phyloP scores from a whole-genome alignment of 176 grass and related monocot genomes.

The Miscanthus lutarioriparius region DNA sequence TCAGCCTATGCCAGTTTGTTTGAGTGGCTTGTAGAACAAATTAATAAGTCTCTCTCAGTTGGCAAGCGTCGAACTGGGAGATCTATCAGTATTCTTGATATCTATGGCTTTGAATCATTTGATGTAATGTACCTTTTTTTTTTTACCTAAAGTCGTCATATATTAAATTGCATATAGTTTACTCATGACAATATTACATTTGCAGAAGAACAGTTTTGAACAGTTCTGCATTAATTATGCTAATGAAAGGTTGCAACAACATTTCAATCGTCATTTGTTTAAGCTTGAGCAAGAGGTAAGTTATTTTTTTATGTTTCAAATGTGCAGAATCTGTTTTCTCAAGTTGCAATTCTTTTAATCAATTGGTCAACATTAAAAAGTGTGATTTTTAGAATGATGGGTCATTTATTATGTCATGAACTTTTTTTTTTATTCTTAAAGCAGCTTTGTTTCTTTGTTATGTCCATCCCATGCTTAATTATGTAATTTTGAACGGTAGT shows the following conservation, averaged over 20 bases:
- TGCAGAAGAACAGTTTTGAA: constrained; percentile 96
- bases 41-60: constrained; percentile 90
- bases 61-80: constrained; percentile 82
- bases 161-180: constrained; percentile 33
- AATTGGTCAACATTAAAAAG: constrained; percentile 1
- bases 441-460: not conserved
- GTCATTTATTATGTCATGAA: constrained; percentile 5
- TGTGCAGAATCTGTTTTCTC: constrained; percentile 5
- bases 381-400: not conserved
- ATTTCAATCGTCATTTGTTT: constrained; percentile 99
- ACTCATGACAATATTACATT: constrained; percentile 31
- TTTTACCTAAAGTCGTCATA: constrained; percentile 18
- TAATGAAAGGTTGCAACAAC: constrained; percentile 97
- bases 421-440: not conserved
- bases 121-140: constrained; percentile 57
- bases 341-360: not conserved
- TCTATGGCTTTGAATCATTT: constrained; percentile 98
- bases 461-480: not conserved
- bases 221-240: constrained; percentile 99
- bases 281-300: constrained; percentile 93
- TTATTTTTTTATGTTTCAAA: constrained; percentile 28
- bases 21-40: constrained; percentile 96
- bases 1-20: constrained; percentile 94
- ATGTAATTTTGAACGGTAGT: not conserved
- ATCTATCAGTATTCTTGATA: constrained; percentile 99